Evolutionary conservation across 768 basidiomycete species (phyloP), one percentile per base, ranked within the genome.

Genomic region (Cantharellus anzutake): DNA sequence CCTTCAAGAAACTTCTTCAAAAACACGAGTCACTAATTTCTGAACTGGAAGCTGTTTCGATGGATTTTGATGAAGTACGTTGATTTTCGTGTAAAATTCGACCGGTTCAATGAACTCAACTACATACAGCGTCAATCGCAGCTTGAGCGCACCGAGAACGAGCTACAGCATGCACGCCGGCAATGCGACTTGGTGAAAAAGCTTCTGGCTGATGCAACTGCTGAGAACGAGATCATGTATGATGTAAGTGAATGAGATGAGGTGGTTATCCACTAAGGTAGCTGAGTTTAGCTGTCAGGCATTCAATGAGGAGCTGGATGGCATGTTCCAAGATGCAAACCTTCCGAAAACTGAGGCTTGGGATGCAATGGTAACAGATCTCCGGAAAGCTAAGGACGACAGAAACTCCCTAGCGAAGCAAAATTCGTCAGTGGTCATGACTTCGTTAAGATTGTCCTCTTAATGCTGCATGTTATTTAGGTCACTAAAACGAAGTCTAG

Each of bases 221-320:
- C 81, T 1, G 92, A 96, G 73, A 86, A 93, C 70, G 87, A 92
- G 66, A 86, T 90, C 68, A 84, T 94, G 78, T 93, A 92, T 64
- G 86, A 91, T 75, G 90, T 91, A 48, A 65, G 77, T 55, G 44
- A 48, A 67, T 14, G 3, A 41, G 34, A 40, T 11, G 4, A 37
- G 39, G 16, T 51, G 29, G 37, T 41, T 38, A 59, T 2, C 34
- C 35, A 5, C 20, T 5, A 39, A n/a, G 7, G 2, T 60, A 52
- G 63, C 48, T 35, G 11, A 59, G 59, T 59, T 41, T 42, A 11
- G 41, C 11, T 42, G 14, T 44, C 62, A 93, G 90, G 86, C 88
- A 2, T 93, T 96, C 73, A 94, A 96, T 68, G 89, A 91, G 67
- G 91, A 94, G 68, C 76, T 96, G 40, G 90, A 92, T 64, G 81